Evolutionary conservation across 371 early-diverging fungal genomes (phyloP), one percentile per base, ranked within the genome.

Genomic region (Mucor saturninus): DNA sequence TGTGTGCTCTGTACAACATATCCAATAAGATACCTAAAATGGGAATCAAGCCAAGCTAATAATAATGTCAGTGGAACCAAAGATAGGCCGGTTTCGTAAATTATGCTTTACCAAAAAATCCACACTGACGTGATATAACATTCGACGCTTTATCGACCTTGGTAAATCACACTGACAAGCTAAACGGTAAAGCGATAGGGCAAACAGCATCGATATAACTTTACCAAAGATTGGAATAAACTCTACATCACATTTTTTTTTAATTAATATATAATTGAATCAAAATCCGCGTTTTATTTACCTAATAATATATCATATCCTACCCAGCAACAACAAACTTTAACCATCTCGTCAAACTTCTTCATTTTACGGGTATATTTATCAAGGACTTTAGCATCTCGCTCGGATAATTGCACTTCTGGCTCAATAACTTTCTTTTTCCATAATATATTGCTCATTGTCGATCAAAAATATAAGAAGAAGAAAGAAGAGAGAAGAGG

Each of bases 221-320:
- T 81, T 81, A 13, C 81, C 81, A n/a, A 81, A 65, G 2, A 81
- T 60, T 4, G 81, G 81, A 38, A 81, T 81, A 60, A 81, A 65
- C 13, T 81, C 81, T 76, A 65, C 30, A 39, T 21, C 31, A 30
- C 5, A 35, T 8, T 15, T 13, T 11, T 3, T 45, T 2, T 5
- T 14, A 21, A 26, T 37, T 43, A 10, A 13, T 40, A 30, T n/a
- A 5, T 54, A 32, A 35, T 35, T 35, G 35, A 35, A 35, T 35
- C 35, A 35, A 35, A 35, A 35, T 35, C 35, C 35, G 35, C 35
- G 8, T 35, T 35, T 35, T 15, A 29, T 9, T 15, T 51, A 75
- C 76, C 80, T 35, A 77, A 62, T 45, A 81, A 32, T 5, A 77
- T 59, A 51, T 78, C 81, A 48, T 73, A 81, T 15, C 81, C 81